Percentiles rank a stretch among this genome's conserved stretches.
These are phyloP conservation scores for Rosa lucieae DNA, from an alignment of 306 rosid species.

Conservation along the genomic window DNA sequence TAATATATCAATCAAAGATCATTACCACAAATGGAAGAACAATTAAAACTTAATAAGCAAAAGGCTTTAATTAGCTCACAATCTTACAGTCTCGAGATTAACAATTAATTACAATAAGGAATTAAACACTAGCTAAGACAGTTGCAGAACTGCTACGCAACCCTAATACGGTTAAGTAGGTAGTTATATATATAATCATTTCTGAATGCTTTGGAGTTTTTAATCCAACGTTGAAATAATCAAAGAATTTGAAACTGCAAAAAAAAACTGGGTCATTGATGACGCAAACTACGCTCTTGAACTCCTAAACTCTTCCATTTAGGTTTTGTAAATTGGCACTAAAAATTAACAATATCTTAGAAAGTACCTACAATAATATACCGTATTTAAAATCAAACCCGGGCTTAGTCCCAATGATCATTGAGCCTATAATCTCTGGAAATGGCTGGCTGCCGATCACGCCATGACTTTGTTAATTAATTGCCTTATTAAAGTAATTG, in stretches of 20 bases:
- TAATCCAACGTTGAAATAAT: slow-evolving; percentile 12
- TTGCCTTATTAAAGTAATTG: not conserved
- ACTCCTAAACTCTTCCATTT: not conserved
- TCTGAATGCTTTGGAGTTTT: slow-evolving; percentile 12
- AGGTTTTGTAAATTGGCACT: not conserved
- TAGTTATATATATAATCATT: slow-evolving; percentile 29
- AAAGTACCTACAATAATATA: not conserved
- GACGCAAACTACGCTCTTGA: slow-evolving; percentile 13
- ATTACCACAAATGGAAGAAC: not conserved
- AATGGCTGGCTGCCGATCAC: slow-evolving; percentile 24
- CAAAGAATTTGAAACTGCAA: not conserved
- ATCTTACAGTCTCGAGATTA: not conserved
- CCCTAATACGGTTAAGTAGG: slow-evolving; percentile 36
- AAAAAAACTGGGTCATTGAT: slow-evolving; percentile 2
- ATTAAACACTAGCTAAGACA: slow-evolving; percentile 1
- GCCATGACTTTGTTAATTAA: slow-evolving; percentile 17
- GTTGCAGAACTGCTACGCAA: slow-evolving; percentile 15
- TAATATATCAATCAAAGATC: not conserved
- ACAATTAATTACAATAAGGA: not conserved
- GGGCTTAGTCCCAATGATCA: not conserved
- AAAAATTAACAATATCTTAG: not conserved
- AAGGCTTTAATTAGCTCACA: not conserved
- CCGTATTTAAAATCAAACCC: not conserved
- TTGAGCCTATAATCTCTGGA: slow-evolving; percentile 7
- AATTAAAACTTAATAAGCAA: not conserved